phyloP scores from a whole-genome alignment of 306 rosid genomes.

The Pachyrhizus erosus region DNA sequence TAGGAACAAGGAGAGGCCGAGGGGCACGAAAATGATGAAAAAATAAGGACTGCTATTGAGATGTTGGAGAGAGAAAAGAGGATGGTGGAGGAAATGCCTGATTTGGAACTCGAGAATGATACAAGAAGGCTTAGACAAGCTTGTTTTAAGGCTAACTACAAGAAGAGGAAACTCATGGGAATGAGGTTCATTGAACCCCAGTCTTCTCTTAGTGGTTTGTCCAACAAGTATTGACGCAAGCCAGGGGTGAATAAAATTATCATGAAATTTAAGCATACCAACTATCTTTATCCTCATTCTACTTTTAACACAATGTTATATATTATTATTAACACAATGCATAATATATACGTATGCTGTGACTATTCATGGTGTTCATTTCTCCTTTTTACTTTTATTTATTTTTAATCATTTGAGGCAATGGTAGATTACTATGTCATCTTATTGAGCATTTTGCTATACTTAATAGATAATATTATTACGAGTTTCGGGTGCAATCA shows the following conservation, averaged over 20 bases:
- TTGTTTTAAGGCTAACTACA: conserved; percentile 85
- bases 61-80: conserved; percentile 70
- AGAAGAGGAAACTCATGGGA: conserved; percentile 67
- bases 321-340: too few species aligned
- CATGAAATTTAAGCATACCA: neutral
- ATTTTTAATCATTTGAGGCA: neutral
- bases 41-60: conserved; percentile 54
- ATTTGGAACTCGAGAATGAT: conserved; percentile 62
- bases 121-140: conserved; percentile 88
- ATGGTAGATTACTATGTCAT: too few species aligned
- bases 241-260: neutral
- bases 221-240: neutral
- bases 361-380: neutral
- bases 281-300: neutral
- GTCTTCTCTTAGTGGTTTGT: neutral
- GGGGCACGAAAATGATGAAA: conserved; percentile 50
- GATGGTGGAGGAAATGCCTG: conserved; percentile 72
- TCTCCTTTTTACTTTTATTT: neutral
- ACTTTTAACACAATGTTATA: neutral
- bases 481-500: too few species aligned
- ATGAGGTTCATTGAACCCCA: conserved; percentile 37
- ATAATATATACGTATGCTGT: neutral
- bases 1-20: conserved; percentile 55
- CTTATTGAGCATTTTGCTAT: too few species aligned
- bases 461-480: too few species aligned